A percentile compares a stretch with the other conserved stretches of the same genome.
These are phyloP conservation scores for Fusarium sp. DNA, from an alignment of 2,329 filamentous ascomycete genomes.

Conservation along the genomic window DNA sequence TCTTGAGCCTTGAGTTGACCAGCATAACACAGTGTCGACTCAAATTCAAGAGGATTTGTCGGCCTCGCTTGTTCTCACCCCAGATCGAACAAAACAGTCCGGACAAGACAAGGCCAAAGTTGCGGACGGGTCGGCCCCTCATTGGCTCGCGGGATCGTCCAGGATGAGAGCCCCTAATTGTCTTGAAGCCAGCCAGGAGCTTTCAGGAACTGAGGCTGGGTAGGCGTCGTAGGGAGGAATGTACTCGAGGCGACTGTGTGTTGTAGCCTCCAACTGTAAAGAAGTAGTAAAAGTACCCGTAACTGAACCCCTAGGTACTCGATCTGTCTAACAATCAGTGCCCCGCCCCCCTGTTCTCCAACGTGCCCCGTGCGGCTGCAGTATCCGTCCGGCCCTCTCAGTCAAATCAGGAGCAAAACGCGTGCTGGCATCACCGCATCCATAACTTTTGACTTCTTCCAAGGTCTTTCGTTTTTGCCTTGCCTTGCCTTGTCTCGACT, in stretches of 20 bases:
- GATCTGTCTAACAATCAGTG: constrained; percentile 29
- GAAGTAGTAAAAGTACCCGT: constrained; percentile 10
- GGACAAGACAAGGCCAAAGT: constrained; percentile 38
- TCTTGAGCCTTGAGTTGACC: not conserved
- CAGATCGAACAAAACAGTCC: constrained; percentile 30
- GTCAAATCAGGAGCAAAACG: constrained; percentile 48
- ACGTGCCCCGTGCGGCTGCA: constrained; percentile 46
- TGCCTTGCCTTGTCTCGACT: constrained; percentile 22
- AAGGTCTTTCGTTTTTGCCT: constrained; percentile 43
- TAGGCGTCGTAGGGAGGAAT: constrained; percentile 23
- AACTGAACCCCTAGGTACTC: constrained; percentile 34
- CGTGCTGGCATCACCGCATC: constrained; percentile 51
- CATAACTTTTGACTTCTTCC: constrained; percentile 40
- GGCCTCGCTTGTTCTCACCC: constrained; percentile 36
- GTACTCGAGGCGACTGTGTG: constrained; percentile 18
- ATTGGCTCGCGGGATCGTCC: constrained; percentile 43
- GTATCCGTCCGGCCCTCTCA: constrained; percentile 46
- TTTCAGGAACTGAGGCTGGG: constrained; percentile 41
- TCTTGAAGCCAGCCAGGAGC: constrained; percentile 42
- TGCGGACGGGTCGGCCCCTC: constrained; percentile 47
- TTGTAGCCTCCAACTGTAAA: constrained; percentile 13
- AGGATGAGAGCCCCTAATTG: constrained; percentile 45
- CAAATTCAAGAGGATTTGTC: constrained; percentile 32
- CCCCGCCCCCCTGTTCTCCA: constrained; percentile 45
- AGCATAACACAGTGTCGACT: constrained; percentile 39